Percentiles rank a stretch among this genome's conserved stretches.
These are phyloP conservation scores for Podaxis mareebaensis DNA, from an alignment of 768 basidiomycete species.

Conservation along the genomic window DNA sequence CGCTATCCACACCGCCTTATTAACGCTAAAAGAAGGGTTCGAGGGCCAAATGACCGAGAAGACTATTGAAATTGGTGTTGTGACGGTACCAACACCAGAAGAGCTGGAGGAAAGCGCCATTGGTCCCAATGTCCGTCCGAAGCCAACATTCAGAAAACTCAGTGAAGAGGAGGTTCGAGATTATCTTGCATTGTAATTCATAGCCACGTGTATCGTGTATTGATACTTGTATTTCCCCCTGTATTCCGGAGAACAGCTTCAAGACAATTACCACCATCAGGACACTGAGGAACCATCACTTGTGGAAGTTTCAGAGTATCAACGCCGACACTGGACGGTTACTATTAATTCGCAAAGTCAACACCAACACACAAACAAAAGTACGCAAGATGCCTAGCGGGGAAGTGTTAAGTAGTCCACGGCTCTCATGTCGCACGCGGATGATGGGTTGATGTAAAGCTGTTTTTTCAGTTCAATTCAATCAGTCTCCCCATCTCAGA, in stretches of 20 bases:
- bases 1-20: constrained; percentile 96
- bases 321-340: background rate
- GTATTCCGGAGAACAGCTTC: background rate
- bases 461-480: constrained; percentile 1
- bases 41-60: constrained; percentile 99
- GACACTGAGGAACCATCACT: constrained; percentile 13
- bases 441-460: background rate
- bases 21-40: constrained; percentile 98
- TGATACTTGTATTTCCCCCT: constrained; percentile 2
- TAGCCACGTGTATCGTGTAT: constrained; percentile 17
- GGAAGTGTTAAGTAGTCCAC: background rate
- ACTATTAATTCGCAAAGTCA: background rate
- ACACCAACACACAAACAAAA: background rate
- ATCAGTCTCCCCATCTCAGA: constrained; percentile 13
- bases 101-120: constrained; percentile 73
- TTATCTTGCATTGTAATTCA: constrained; percentile 78
- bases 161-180: constrained; percentile 97
- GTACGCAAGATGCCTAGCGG: background rate
- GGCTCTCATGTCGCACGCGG: background rate
- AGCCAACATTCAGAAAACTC: constrained; percentile 92
- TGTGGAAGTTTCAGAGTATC: constrained; percentile 1
- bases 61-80: constrained; percentile 97
- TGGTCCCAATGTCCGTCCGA: constrained; percentile 66
- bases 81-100: constrained; percentile 80
- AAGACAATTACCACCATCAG: background rate